phyloP scores from a whole-genome alignment of 148 eudicot species.

The Spergularia bocconei region DNA sequence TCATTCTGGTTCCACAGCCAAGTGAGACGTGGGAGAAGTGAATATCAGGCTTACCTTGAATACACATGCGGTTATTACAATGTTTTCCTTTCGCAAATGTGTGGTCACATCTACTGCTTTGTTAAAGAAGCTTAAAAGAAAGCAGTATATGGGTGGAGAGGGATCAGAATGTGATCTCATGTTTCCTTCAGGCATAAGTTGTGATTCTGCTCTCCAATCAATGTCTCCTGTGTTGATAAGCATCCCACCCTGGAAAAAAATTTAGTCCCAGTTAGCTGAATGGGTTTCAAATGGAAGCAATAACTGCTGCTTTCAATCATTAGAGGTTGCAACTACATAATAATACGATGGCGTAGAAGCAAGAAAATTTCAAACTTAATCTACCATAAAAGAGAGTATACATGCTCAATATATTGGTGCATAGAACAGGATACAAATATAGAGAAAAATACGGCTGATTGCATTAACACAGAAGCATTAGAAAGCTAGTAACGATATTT shows the following conservation, averaged over 20 bases:
- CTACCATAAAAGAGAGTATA: not conserved
- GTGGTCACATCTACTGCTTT: constrained; percentile 50
- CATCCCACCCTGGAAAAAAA: constrained; percentile 37
- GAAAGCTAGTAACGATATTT: not conserved
- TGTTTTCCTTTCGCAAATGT: constrained; percentile 28
- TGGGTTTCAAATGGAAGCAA: constrained; percentile 12
- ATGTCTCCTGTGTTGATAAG: constrained; percentile 38
- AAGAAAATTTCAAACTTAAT: not conserved
- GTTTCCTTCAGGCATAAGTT: constrained; percentile 37
- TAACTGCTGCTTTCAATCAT: constrained; percentile 18
- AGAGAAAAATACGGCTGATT: not conserved
- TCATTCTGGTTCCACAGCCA: constrained; percentile 31
- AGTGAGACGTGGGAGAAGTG: constrained; percentile 28
- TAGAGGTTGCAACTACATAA: not conserved
- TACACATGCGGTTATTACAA: constrained; percentile 9
- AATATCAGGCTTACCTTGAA: constrained; percentile 7
- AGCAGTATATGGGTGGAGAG: constrained; percentile 34
- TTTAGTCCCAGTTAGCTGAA: constrained; percentile 13
- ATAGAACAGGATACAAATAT: constrained; percentile 8
- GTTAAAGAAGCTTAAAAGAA: constrained; percentile 32
- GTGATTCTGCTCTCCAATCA: constrained; percentile 39
- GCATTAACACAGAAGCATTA: not conserved
- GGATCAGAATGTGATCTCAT: constrained; percentile 51
- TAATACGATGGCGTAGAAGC: not conserved
- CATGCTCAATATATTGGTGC: not conserved